Evolutionary conservation across 768 basidiomycete species (phyloP).

Genomic region (Amanita fuliginea): DNA sequence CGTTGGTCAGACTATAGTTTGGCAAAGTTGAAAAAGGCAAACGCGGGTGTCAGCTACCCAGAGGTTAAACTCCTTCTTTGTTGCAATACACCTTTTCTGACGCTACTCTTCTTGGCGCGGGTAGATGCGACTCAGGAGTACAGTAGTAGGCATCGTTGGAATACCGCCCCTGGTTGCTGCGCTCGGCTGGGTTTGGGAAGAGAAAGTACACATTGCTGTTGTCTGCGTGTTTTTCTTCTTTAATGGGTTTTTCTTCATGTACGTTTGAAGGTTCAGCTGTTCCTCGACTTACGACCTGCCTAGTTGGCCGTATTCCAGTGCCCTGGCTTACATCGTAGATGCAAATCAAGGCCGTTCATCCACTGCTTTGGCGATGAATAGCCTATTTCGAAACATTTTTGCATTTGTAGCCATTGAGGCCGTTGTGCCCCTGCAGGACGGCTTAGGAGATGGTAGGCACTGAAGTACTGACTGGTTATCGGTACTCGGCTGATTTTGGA

Average conservation of each 20-base stretch:
- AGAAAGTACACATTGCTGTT: conserved; percentile 52
- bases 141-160: conserved; percentile 42
- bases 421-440: conserved; percentile 61
- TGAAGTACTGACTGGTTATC: neutral
- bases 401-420: conserved; percentile 66
- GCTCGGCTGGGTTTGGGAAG: conserved; percentile 67
- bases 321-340: conserved; percentile 80
- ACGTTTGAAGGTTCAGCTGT: conserved; percentile 13
- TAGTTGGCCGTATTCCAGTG: conserved; percentile 41
- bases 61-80: conserved; percentile 35
- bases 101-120: neutral
- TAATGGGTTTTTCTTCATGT: conserved; percentile 70
- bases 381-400: conserved; percentile 56
- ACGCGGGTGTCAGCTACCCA: conserved; percentile 36
- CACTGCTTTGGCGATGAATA: conserved; percentile 67
- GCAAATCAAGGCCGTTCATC: conserved; percentile 75
- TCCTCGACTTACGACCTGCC: neutral
- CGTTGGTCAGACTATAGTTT: conserved; percentile 33
- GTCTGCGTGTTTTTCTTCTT: conserved; percentile 65
- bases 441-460: conserved; percentile 10
- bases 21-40: conserved; percentile 23
- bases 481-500: conserved; percentile 21
- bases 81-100: neutral
- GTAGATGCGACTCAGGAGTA: conserved; percentile 46
- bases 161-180: conserved; percentile 51